These are phyloP conservation scores for Claviceps spartinae DNA, from an alignment of 2,329 filamentous ascomycete genomes.

Conservation along the genomic window DNA sequence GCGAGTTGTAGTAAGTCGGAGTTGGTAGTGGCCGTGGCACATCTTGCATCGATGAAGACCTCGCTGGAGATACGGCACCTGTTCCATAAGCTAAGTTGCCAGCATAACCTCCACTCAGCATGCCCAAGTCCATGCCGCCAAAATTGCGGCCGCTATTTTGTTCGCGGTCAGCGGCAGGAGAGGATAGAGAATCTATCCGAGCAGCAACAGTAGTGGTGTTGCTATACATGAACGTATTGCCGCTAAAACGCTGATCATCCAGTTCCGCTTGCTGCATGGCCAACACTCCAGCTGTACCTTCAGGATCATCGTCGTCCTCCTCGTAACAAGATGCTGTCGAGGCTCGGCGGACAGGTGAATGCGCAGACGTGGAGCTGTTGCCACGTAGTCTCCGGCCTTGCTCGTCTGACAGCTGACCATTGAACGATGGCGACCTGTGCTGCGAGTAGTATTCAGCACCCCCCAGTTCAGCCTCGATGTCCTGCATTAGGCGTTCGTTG, in stretches of 20 bases:
- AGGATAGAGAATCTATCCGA: conserved; percentile 18
- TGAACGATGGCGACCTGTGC: conserved; percentile 27
- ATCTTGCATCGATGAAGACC: conserved; percentile 26
- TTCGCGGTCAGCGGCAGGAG: conserved; percentile 35
- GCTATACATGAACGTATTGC: conserved; percentile 17
- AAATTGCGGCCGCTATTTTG: conserved; percentile 59
- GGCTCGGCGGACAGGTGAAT: conserved; percentile 17
- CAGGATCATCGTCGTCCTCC: conserved; percentile 61
- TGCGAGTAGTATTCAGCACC: conserved; percentile 17
- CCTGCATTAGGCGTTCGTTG: conserved; percentile 35
- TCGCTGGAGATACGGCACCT: conserved; percentile 28
- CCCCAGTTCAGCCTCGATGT: conserved; percentile 42
- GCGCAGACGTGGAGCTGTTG: conserved; percentile 36
- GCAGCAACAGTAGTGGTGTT: not conserved
- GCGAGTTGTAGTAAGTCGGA: conserved; percentile 21
- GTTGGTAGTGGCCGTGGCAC: conserved; percentile 36
- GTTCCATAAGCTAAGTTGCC: conserved; percentile 38
- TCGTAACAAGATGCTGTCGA: conserved; percentile 3
- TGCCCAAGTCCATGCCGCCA: conserved; percentile 55
- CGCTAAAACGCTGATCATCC: conserved; percentile 44
- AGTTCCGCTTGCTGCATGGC: conserved; percentile 77
- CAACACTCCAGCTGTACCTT: conserved; percentile 70
- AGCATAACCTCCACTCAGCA: conserved; percentile 59
- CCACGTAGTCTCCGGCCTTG: conserved; percentile 33
- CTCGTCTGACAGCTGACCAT: conserved; percentile 33